Evolutionary conservation across 768 basidiomycete genomes (phyloP).

Genomic region (Lactifluus piperatus): DNA sequence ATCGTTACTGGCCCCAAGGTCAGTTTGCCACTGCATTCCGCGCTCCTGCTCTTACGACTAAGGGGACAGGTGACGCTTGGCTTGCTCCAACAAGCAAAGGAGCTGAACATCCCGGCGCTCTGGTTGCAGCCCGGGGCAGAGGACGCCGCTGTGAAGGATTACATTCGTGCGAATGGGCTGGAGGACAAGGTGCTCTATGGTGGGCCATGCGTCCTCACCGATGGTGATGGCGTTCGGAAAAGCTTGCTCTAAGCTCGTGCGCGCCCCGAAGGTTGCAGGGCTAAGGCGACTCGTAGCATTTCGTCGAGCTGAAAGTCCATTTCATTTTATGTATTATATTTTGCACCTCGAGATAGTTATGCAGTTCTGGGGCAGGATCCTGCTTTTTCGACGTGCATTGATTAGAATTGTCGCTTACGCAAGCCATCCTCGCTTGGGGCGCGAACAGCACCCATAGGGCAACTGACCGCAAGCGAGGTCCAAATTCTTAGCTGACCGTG

Average conservation of each 20-base stretch:
- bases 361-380: neutral
- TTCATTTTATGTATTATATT: neutral
- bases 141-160: conserved; percentile 52
- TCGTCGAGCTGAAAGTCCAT: neutral
- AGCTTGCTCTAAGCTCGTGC: conserved; percentile 7
- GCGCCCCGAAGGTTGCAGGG: neutral
- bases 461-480: neutral
- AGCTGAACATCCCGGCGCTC: conserved; percentile 60
- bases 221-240: conserved; percentile 50
- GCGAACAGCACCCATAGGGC: neutral
- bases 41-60: neutral
- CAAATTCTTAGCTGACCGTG: neutral
- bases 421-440: neutral
- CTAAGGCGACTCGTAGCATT: too few relatives aligned
- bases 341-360: neutral
- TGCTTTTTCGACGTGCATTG: neutral
- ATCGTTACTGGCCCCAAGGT: conserved; percentile 75
- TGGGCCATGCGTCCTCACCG: conserved; percentile 75
- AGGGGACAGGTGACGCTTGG: conserved; percentile 53
- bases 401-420: neutral
- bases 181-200: conserved; percentile 65
- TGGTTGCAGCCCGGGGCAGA: conserved; percentile 92
- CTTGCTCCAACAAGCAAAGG: conserved; percentile 57
- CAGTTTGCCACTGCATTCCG: neutral
- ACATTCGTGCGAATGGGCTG: conserved; percentile 57